Percentiles rank a stretch among this genome's conserved stretches.
Evolutionary conservation across 2,329 filamentous ascomycete species (phyloP).

Genomic region (Penicillium digitatum): DNA sequence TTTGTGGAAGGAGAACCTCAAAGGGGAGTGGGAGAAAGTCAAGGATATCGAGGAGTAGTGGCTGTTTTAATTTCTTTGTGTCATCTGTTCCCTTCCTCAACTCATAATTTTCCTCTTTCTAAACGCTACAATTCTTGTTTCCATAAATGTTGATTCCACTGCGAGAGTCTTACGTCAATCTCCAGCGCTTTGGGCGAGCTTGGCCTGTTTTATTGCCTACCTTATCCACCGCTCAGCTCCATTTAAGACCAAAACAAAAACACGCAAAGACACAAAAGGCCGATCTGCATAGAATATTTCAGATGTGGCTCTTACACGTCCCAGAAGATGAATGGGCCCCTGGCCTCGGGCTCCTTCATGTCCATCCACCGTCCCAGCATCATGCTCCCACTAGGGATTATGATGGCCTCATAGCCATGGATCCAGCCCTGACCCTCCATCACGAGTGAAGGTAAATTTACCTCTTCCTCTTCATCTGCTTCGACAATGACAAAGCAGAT

Average conservation of each 20-base stretch:
- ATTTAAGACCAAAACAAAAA: background rate
- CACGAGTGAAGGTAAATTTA: constrained; percentile 6
- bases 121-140: background rate
- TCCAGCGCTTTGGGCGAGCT: background rate
- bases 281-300: background rate
- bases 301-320: constrained; percentile 11
- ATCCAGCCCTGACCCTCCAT: constrained; percentile 28
- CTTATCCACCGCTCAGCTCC: background rate
- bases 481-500: constrained; percentile 38
- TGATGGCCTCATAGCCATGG: constrained; percentile 47
- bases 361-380: constrained; percentile 50
- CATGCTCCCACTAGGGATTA: constrained; percentile 47
- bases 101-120: constrained; percentile 9
- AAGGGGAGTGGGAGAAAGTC: constrained; percentile 94
- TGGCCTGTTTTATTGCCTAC: background rate
- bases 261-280: background rate
- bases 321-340: constrained; percentile 36
- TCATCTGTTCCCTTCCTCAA: constrained; percentile 17
- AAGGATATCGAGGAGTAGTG: constrained; percentile 86
- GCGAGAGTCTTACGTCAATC: background rate
- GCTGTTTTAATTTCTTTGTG: constrained; percentile 10
- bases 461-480: background rate
- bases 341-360: constrained; percentile 15
- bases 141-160: background rate
- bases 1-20: constrained; percentile 96